Evolutionary conservation across 768 basidiomycete species (phyloP).

Genomic region (Phanerochaete sordida): DNA sequence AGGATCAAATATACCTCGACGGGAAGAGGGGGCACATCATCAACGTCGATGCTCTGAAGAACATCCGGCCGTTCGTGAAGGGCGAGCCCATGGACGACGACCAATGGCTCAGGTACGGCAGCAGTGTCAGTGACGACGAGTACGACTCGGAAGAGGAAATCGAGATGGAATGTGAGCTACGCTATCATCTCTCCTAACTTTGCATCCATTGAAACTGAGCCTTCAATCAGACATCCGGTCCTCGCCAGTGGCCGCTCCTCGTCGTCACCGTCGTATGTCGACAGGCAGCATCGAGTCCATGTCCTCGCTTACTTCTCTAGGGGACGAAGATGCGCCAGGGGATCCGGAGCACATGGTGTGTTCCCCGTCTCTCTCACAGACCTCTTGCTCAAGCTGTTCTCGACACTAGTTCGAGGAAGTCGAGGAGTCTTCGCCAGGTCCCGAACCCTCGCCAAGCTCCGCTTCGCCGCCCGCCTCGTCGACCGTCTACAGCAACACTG

Average conservation of each 20-base stretch:
- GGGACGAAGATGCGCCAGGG: not conserved
- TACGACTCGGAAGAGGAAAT: not conserved
- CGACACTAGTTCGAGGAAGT: not conserved
- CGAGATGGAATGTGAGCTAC: not conserved
- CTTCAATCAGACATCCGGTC: not conserved
- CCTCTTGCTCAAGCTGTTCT: not conserved
- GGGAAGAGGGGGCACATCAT: not conserved
- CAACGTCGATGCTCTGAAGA: not conserved
- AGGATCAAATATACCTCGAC: not conserved
- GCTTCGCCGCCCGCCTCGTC: not conserved
- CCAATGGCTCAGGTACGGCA: not conserved
- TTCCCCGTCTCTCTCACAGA: not conserved
- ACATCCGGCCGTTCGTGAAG: not conserved
- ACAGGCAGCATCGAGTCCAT: not conserved
- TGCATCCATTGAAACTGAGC: not conserved
- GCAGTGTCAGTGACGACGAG: not conserved
- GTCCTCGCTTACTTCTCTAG: conserved; percentile 1
- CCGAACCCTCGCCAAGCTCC: not conserved
- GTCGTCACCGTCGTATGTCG: not conserved
- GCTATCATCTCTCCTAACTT: not conserved
- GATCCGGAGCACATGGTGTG: not conserved
- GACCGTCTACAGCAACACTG: not conserved
- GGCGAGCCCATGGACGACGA: not conserved
- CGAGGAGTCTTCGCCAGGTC: not conserved
- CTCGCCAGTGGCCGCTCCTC: not conserved